Percentiles rank a stretch among this genome's conserved stretches.
Conservation (phyloP, 805 yeast species). For the Candida tammaniensis region DNA sequence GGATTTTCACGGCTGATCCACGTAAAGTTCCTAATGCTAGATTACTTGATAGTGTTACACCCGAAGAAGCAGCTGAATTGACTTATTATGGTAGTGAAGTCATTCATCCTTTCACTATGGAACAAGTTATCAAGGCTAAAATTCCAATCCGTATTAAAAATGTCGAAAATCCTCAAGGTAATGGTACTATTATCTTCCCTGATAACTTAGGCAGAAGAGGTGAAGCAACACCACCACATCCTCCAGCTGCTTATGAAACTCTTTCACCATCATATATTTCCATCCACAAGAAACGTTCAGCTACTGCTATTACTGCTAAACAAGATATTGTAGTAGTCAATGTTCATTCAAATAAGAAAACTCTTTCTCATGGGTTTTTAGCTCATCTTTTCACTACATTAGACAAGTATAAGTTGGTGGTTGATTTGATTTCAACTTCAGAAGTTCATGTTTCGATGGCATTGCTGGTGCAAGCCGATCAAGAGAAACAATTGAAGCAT, state of each 20-base stretch:
- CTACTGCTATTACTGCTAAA: constrained; percentile 95
- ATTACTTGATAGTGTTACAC: constrained; percentile 82
- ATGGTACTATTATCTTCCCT: constrained; percentile 92
- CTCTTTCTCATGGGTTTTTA: constrained; percentile 90
- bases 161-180: constrained; percentile 90
- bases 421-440: constrained; percentile 93
- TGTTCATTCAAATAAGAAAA: constrained; percentile 90
- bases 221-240: constrained; percentile 90
- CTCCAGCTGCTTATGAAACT: constrained; percentile 72
- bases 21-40: constrained; percentile 90
- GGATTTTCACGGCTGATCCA: constrained; percentile 98
- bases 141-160: constrained; percentile 97
- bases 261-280: constrained; percentile 35
- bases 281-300: constrained; percentile 57
- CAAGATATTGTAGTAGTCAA: constrained; percentile 88
- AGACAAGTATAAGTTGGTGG: constrained; percentile 82
- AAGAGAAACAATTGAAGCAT: constrained; percentile 57
- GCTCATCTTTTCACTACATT: constrained; percentile 86
- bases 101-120: constrained; percentile 99
- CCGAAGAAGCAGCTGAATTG: constrained; percentile 97
- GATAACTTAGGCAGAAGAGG: constrained; percentile 84
- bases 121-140: constrained; percentile 92
- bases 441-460: constrained; percentile 99
- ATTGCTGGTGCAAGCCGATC: constrained; percentile 68
- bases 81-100: constrained; percentile 98